Conservation (phyloP, 768 basidiomycete species). For the Chalciporus chontae region DNA sequence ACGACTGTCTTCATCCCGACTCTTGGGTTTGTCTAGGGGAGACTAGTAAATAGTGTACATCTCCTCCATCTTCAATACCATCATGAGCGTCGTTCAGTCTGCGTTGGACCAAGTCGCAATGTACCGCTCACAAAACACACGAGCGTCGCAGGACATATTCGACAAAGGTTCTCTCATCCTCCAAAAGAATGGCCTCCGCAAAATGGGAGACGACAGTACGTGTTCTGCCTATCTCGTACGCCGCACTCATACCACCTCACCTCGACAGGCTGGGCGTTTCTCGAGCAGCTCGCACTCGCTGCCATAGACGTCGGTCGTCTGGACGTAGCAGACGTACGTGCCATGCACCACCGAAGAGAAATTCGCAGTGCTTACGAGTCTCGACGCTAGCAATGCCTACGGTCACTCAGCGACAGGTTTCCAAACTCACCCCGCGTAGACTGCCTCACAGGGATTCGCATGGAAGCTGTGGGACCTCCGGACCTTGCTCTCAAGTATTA, state of each 20-base stretch:
- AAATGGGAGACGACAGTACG: constrained; percentile 57
- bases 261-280: constrained; percentile 64
- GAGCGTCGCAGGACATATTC: constrained; percentile 58
- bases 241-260: background rate
- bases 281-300: constrained; percentile 79
- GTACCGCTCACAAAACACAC: constrained; percentile 47
- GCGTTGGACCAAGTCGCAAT: constrained; percentile 52
- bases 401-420: constrained; percentile 61
- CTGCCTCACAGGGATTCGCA: constrained; percentile 70
- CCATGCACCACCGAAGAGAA: background rate
- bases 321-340: constrained; percentile 71
- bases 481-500: constrained; percentile 63
- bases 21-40: too few species aligned
- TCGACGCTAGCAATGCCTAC: constrained; percentile 37
- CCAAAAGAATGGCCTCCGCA: constrained; percentile 40
- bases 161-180: constrained; percentile 50
- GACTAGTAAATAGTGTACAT: too few species aligned
- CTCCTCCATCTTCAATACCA: too few species aligned
- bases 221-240: background rate
- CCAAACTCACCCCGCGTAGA: constrained; percentile 78
- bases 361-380: constrained; percentile 6
- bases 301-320: constrained; percentile 71
- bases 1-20: too few species aligned
- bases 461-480: constrained; percentile 64
- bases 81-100: constrained; percentile 42